Evolutionary conservation across 1,139 yeast genomes (phyloP).

Genomic region (Debaryomyces fabryi): DNA sequence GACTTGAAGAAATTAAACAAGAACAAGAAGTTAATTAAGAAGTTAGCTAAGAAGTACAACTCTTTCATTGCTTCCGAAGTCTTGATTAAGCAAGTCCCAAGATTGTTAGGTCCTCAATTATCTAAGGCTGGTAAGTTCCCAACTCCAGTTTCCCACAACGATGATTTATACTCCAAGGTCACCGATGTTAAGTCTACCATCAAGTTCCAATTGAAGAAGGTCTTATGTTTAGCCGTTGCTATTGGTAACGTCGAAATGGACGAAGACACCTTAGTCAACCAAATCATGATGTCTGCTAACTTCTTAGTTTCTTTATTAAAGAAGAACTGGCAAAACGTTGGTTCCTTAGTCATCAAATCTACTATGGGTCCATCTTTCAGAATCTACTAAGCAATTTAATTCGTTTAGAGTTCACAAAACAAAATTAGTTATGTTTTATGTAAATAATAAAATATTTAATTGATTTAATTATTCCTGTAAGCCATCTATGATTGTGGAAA

Average conservation of each 20-base stretch:
- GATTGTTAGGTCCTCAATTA: slow-evolving; percentile 99
- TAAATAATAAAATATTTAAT: slow-evolving; percentile 7
- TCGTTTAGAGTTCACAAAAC: slow-evolving; percentile 4
- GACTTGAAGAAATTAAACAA: slow-evolving; percentile 99
- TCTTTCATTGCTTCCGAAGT: slow-evolving; percentile 99
- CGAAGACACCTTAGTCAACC: slow-evolving; percentile 94
- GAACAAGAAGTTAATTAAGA: slow-evolving; percentile 99
- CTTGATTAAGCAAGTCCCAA: slow-evolving; percentile 99
- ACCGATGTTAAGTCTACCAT: slow-evolving; percentile 98
- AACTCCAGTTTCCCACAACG: slow-evolving; percentile 99
- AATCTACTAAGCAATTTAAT: slow-evolving; percentile 71
- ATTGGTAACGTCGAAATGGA: slow-evolving; percentile 99
- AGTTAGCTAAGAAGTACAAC: slow-evolving; percentile 99
- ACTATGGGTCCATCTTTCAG: slow-evolving; percentile 99
- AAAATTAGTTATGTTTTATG: slow-evolving; percentile 8
- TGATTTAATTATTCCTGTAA: slow-evolving; percentile 1
- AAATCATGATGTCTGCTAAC: slow-evolving; percentile 98
- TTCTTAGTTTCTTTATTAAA: slow-evolving; percentile 98
- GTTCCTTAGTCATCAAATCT: slow-evolving; percentile 98
- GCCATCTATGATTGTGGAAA: too few relatives aligned
- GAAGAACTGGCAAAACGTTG: slow-evolving; percentile 99
- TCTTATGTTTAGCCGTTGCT: slow-evolving; percentile 88
- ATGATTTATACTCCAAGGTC: slow-evolving; percentile 95
- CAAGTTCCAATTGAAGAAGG: slow-evolving; percentile 99
- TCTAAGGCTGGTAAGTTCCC: slow-evolving; percentile 99